phyloP scores from a whole-genome alignment of 2,329 filamentous ascomycete species.

The Calonectria henricotiae region DNA sequence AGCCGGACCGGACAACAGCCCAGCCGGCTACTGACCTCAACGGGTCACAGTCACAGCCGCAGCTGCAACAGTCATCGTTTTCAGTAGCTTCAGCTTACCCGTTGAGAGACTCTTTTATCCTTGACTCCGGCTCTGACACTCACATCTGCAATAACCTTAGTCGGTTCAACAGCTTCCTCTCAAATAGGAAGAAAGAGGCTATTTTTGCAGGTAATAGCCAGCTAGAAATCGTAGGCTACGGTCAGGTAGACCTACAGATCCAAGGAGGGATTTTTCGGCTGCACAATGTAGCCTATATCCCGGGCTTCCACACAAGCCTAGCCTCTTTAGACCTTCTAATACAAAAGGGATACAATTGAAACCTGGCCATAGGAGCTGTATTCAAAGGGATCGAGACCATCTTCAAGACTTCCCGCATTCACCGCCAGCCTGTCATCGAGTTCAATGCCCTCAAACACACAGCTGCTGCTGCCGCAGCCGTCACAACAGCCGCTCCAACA shows the following conservation, averaged over 20 bases:
- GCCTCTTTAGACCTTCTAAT: constrained; percentile 24
- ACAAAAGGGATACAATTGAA: constrained; percentile 28
- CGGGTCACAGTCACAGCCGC: too few species aligned
- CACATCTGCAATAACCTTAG: too few species aligned
- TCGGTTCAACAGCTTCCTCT: too few species aligned
- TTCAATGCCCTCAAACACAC: constrained; percentile 4
- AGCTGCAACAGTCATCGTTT: too few species aligned
- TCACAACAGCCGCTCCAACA: background rate
- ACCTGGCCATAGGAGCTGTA: constrained; percentile 8
- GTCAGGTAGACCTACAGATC: constrained; percentile 23
- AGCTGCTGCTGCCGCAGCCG: background rate
- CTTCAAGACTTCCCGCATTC: background rate
- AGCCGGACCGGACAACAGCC: too few species aligned
- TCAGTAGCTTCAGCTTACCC: too few species aligned
- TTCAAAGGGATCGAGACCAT: constrained; percentile 18
- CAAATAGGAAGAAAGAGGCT: too few species aligned
- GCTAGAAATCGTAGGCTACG: constrained; percentile 31
- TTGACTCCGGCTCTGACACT: too few species aligned
- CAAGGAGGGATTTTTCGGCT: constrained; percentile 24
- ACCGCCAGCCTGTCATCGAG: constrained; percentile 9
- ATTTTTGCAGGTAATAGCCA: constrained; percentile 3
- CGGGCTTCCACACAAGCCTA: constrained; percentile 27
- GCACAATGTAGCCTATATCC: constrained; percentile 26
- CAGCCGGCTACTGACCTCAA: too few species aligned
- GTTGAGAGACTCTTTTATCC: too few species aligned